Evolutionary conservation across 164 flowering plant species (phyloP), one percentile per base, ranked within the genome.

Genomic region (Sedum album): DNA sequence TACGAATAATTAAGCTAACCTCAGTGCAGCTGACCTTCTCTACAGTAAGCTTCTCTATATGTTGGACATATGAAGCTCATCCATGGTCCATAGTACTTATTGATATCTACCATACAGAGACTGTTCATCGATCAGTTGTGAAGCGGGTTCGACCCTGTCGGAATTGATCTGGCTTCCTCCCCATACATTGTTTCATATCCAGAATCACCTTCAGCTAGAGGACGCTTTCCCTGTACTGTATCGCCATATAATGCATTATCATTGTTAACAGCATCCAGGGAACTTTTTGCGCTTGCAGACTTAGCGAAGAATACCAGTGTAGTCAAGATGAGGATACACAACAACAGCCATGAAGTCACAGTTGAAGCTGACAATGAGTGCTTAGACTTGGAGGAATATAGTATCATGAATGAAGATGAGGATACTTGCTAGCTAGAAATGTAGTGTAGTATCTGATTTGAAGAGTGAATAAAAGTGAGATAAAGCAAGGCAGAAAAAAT

Each of bases 361-460:
- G 51, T 46, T 15, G 18, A 5, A 46, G 51, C n/a, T 46, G 51
- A 46, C 0, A 46, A 46, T 21, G 57, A 21, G 26, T 7, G 57
- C n/a, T 6, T 51, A 51, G 57, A 6, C 26, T 23, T 20, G 2
- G 57, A 51, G 2, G 57, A 51, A 23, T 51, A 21, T 21, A 51
- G 26, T 7, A 51, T 3, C 38, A 10, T 20, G 26, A n/a, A n/a
- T n/a, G n/a, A n/a, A n/a, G n/a, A n/a, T n/a, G n/a, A n/a, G n/a
- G n/a, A n/a, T n/a, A n/a, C n/a, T 5, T 20, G 21, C 3, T 23
- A n/a, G 21, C 57, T 21, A 5, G 57, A 21, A 21, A 21, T 6
- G 26, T 51, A 51, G 57, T n/a, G 57, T 51, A 35, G 38, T n/a
- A n/a, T 5, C 57, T n/a, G 57, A n/a, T 51, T 51, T 51, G 57